These are phyloP conservation scores for Barnettozyma salicaria DNA, from an alignment of 805 yeast species.

Conservation along the genomic window DNA sequence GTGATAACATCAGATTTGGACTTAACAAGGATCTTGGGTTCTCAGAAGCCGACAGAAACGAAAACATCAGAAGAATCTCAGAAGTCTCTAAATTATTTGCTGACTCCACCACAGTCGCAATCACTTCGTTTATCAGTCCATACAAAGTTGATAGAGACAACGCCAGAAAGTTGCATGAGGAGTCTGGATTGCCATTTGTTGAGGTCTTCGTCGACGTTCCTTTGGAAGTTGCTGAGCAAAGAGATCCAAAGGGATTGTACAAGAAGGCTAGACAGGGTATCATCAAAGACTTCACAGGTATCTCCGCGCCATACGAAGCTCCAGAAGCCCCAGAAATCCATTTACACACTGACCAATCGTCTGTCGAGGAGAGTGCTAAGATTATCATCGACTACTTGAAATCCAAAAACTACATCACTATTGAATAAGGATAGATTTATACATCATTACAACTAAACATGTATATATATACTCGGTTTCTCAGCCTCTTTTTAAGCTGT, in stretches of 20 bases:
- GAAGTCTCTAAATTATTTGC: constrained; percentile 93
- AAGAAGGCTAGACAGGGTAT: constrained; percentile 95
- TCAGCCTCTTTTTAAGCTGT: constrained; percentile 60
- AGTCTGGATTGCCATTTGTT: constrained; percentile 70
- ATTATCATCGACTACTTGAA: constrained; percentile 63
- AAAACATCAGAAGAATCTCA: constrained; percentile 89
- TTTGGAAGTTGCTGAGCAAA: constrained; percentile 86
- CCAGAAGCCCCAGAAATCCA: constrained; percentile 83
- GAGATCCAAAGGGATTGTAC: constrained; percentile 96
- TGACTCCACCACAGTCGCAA: constrained; percentile 81
- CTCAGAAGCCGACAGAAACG: constrained; percentile 85
- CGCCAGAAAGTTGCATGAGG: constrained; percentile 81
- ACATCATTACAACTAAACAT: background rate
- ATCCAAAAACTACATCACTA: constrained; percentile 34
- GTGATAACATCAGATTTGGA: constrained; percentile 92
- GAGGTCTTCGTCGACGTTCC: constrained; percentile 95
- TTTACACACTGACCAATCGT: constrained; percentile 60
- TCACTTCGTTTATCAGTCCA: constrained; percentile 92
- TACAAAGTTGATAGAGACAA: constrained; percentile 76
- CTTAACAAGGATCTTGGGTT: constrained; percentile 93
- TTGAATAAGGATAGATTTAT: constrained; percentile 5
- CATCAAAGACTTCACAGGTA: constrained; percentile 92
- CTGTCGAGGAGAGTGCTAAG: constrained; percentile 78
- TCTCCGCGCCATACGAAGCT: constrained; percentile 93
- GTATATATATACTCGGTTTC: background rate